Conservation (phyloP, 257 asterid species). For the Primulina huaijiensis region DNA sequence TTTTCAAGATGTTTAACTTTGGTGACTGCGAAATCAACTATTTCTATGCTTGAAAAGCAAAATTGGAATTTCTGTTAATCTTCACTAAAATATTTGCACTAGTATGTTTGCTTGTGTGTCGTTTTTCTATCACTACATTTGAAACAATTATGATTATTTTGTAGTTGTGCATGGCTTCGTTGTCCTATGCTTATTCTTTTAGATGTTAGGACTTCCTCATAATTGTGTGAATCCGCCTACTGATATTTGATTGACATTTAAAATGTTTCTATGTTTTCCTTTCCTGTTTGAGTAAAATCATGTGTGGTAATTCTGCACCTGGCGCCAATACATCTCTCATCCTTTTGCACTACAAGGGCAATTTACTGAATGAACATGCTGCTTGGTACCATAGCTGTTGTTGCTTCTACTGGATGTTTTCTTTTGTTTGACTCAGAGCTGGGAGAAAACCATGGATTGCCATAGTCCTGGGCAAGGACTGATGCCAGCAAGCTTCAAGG, state of each 20-base stretch:
- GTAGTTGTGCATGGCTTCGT: background rate
- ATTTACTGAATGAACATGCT: background rate
- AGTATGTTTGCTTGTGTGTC: background rate
- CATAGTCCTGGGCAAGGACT: constrained; percentile 95
- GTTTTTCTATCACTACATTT: constrained; percentile 3
- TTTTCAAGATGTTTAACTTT: constrained; percentile 9
- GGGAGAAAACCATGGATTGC: constrained; percentile 96
- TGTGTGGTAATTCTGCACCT: background rate
- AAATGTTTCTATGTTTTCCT: constrained; percentile 7
- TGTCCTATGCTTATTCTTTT: constrained; percentile 1
- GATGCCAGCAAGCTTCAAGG: constrained; percentile 96
- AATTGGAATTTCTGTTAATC: background rate
- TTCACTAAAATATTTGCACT: background rate
- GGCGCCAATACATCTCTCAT: background rate
- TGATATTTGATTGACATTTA: background rate
- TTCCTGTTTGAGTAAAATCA: background rate
- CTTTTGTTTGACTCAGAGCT: constrained; percentile 46
- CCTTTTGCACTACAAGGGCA: constrained; percentile 2
- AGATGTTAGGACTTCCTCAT: constrained; percentile 1
- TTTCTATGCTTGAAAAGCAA: constrained; percentile 16
- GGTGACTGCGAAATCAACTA: constrained; percentile 2
- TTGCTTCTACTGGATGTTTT: constrained; percentile 17
- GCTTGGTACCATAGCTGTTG: background rate
- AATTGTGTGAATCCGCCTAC: constrained; percentile 14
- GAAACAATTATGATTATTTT: background rate